phyloP scores from a whole-genome alignment of 1,139 yeast species.

The Tardiomyces depauwii region DNA sequence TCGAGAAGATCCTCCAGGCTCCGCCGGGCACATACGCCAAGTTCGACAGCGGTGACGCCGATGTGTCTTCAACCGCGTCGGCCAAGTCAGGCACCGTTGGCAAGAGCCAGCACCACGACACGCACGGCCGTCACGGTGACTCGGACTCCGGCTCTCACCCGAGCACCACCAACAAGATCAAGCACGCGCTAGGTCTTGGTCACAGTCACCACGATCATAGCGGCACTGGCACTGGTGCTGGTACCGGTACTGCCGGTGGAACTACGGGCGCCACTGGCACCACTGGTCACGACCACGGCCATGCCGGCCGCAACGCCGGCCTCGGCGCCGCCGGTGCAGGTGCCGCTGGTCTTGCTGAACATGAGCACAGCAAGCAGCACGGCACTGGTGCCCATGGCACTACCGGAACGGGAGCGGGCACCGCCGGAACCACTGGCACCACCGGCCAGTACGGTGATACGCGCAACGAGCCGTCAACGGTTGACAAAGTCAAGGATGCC shows the following conservation, averaged over 20 bases:
- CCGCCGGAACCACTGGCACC: conserved; percentile 5
- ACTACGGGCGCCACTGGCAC: neutral
- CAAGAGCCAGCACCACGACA: no score
- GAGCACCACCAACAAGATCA: conserved; percentile 5
- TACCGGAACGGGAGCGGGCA: conserved; percentile 1
- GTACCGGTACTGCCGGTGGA: neutral
- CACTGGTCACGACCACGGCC: neutral
- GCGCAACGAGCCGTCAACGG: neutral
- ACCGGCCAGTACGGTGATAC: neutral
- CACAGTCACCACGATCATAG: neutral
- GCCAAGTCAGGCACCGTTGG: no score
- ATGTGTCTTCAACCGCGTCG: no score
- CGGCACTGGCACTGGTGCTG: neutral
- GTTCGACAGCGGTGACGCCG: neutral
- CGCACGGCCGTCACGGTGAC: no score
- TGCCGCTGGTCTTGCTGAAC: conserved; percentile 4
- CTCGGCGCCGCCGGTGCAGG: conserved; percentile 3
- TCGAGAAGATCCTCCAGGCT: neutral
- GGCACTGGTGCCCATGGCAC: no score
- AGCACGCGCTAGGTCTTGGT: conserved; percentile 7
- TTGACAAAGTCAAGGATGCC: neutral
- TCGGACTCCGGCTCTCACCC: neutral
- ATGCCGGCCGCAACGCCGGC: neutral
- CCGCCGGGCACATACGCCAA: neutral
- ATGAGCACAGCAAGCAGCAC: conserved; percentile 1